phyloP scores from a whole-genome alignment of 192 early-diverging fungal genomes.

The Coemansia sp. region DNA sequence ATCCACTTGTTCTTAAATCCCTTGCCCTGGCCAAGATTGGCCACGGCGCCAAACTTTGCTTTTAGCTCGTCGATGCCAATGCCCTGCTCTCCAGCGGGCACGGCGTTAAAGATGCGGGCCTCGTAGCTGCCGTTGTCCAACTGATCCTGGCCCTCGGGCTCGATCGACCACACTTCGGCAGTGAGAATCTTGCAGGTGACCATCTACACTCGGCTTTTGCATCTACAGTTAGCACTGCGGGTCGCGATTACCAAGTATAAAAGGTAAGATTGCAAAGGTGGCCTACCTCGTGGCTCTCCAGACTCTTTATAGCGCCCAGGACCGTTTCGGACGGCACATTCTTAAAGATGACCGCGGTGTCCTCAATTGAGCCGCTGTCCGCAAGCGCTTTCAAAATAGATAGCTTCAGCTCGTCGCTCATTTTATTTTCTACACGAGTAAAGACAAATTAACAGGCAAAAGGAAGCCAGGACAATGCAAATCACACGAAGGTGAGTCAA shows the following conservation, averaged over 20 bases:
- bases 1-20: slow-evolving; percentile 99
- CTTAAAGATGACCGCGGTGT: slow-evolving; percentile 62
- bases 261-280: not conserved
- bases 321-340: slow-evolving; percentile 66
- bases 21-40: slow-evolving; percentile 90
- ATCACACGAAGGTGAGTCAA: not conserved
- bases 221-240: not conserved
- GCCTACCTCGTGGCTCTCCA: slow-evolving; percentile 80
- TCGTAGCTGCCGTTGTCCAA: slow-evolving; percentile 88
- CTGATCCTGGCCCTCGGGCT: slow-evolving; percentile 85
- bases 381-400: slow-evolving; percentile 59
- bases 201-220: slow-evolving; percentile 54
- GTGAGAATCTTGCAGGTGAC: slow-evolving; percentile 76
- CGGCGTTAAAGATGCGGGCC: slow-evolving; percentile 83
- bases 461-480: not conserved
- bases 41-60: slow-evolving; percentile 68
- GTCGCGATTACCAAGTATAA: not conserved
- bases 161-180: slow-evolving; percentile 76
- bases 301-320: slow-evolving; percentile 80
- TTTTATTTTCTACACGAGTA: slow-evolving; percentile 10
- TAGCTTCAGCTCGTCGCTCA: slow-evolving; percentile 51
- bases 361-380: slow-evolving; percentile 62
- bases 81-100: slow-evolving; percentile 77
- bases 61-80: slow-evolving; percentile 83
- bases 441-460: not conserved